Conservation (phyloP, 164 flowering plant species). For the Platanus orientalis region DNA sequence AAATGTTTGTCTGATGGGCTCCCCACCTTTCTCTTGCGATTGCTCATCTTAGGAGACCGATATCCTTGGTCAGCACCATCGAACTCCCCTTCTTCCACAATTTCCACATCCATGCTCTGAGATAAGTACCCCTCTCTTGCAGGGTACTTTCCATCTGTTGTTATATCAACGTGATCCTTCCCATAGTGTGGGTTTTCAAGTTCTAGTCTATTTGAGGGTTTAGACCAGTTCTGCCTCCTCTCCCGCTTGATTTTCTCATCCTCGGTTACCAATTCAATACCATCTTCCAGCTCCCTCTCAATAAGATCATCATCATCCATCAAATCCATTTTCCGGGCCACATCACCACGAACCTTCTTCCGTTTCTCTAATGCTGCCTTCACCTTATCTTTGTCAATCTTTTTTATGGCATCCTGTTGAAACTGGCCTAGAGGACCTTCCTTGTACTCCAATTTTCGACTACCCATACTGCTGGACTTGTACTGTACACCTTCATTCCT, state of each 20-base stretch:
- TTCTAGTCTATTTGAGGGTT: constrained; percentile 19
- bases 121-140: constrained; percentile 14
- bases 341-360: constrained; percentile 51
- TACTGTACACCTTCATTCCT: constrained; percentile 31
- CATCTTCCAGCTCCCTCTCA: constrained; percentile 86
- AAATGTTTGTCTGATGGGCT: constrained; percentile 28
- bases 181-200: constrained; percentile 16
- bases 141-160: constrained; percentile 12
- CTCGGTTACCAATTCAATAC: constrained; percentile 67
- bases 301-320: constrained; percentile 88
- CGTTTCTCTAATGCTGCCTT: constrained; percentile 72
- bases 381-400: constrained; percentile 67
- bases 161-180: constrained; percentile 11
- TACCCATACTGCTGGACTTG: constrained; percentile 17
- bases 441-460: constrained; percentile 32
- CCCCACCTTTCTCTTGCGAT: constrained; percentile 40
- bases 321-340: constrained; percentile 41
- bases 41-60: constrained; percentile 37
- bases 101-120: constrained; percentile 19
- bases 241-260: constrained; percentile 55
- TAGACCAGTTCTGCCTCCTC: constrained; percentile 48
- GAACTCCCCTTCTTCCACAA: constrained; percentile 54
- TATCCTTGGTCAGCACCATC: constrained; percentile 26
- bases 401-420: constrained; percentile 58
- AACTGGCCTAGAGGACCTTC: constrained; percentile 49